A percentile compares a stretch with the other conserved stretches of the same genome.
Evolutionary conservation across 192 early-diverging fungal genomes (phyloP).

Genomic region (Geranomyces variabilis): DNA sequence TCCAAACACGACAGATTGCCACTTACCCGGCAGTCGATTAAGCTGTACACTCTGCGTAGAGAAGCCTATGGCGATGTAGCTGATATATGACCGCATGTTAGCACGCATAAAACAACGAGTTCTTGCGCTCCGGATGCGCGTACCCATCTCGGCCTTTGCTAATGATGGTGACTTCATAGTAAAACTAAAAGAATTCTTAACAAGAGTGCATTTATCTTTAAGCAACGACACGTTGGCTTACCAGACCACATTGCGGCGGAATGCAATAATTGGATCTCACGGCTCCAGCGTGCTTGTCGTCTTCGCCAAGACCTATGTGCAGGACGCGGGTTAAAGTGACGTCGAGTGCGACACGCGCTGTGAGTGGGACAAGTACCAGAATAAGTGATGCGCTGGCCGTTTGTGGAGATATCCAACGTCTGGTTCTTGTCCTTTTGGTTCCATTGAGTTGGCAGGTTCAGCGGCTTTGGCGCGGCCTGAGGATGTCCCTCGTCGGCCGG

Average conservation of each 20-base stretch:
- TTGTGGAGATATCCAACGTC: constrained; percentile 48
- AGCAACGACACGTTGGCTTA: neutral
- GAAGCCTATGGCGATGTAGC: constrained; percentile 91
- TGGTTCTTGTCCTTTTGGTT: constrained; percentile 62
- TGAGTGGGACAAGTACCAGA: too few species aligned
- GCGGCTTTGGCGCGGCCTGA: neutral
- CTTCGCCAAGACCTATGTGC: constrained; percentile 47
- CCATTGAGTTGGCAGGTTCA: constrained; percentile 60
- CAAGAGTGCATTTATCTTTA: too few species aligned
- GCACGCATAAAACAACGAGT: neutral
- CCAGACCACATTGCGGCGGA: constrained; percentile 78
- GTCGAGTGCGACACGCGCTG: neutral
- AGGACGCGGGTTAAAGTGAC: neutral
- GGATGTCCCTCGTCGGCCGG: neutral
- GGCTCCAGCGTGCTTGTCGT: constrained; percentile 80
- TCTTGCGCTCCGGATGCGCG: neutral
- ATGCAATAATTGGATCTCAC: constrained; percentile 81
- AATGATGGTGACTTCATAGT: constrained; percentile 86
- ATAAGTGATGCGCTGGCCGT: constrained; percentile 54
- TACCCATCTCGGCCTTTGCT: constrained; percentile 86
- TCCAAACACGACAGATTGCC: neutral
- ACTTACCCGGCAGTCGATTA: constrained; percentile 78
- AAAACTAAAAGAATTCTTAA: constrained; percentile 56
- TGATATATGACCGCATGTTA: neutral
- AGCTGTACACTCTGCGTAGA: constrained; percentile 55